A percentile compares a stretch with the other conserved stretches of the same genome.
phyloP scores from a whole-genome alignment of 345 rosid genomes.

The Dipteronia sinensis region DNA sequence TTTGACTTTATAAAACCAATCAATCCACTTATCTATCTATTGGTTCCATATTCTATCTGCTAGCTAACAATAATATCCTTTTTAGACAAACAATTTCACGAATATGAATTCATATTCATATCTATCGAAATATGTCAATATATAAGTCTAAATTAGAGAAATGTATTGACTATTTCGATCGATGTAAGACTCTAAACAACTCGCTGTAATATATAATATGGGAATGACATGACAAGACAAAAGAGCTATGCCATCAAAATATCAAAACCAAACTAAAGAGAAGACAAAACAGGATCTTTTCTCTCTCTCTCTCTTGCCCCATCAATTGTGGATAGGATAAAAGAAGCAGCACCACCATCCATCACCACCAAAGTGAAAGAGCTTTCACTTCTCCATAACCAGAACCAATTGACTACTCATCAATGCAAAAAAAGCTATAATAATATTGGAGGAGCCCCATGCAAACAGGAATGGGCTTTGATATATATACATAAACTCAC shows the following conservation, averaged over 20 bases:
- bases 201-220: too few species aligned
- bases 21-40: not conserved
- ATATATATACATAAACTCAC: not conserved
- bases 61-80: not conserved
- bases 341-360: slow-evolving; percentile 1
- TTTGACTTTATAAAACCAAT: not conserved
- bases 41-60: too few species aligned
- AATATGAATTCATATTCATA: not conserved
- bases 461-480: slow-evolving; percentile 36
- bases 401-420: slow-evolving; percentile 25
- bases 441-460: slow-evolving; percentile 25
- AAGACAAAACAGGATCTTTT: slow-evolving; percentile 33
- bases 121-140: too few species aligned
- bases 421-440: slow-evolving; percentile 4
- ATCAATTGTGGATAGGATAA: slow-evolving; percentile 33
- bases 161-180: too few species aligned
- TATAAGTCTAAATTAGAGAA: too few species aligned
- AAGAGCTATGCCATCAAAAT: not conserved
- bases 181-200: too few species aligned
- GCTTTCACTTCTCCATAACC: slow-evolving; percentile 8
- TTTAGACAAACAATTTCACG: not conserved
- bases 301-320: slow-evolving; percentile 23
- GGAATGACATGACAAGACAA: slow-evolving; percentile 13
- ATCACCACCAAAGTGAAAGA: too few species aligned
- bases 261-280: slow-evolving; percentile 21